Evolutionary conservation across 2,329 filamentous ascomycete genomes (phyloP).

Genomic region (Elsinoe fawcettii): DNA sequence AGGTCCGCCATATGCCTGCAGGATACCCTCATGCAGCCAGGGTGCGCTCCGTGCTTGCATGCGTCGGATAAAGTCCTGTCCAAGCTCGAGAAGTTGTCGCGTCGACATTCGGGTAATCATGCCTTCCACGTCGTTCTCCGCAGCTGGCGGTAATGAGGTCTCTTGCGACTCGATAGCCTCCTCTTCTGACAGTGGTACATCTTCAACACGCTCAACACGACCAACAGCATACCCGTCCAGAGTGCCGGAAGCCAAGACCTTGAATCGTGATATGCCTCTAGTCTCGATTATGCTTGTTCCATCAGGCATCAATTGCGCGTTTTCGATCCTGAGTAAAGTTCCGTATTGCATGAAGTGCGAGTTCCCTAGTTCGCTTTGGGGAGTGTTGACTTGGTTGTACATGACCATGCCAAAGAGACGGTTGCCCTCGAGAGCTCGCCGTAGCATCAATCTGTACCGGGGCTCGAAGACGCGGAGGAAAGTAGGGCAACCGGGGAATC

Average conservation of each 20-base stretch:
- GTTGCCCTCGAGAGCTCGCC: constrained; percentile 64
- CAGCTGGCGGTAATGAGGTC: constrained; percentile 33
- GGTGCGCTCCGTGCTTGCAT: constrained; percentile 62
- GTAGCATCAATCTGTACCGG: constrained; percentile 84
- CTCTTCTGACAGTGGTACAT: constrained; percentile 74
- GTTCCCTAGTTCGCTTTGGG: constrained; percentile 46
- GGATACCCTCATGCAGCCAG: constrained; percentile 66
- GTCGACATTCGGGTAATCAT: constrained; percentile 58
- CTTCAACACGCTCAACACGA: constrained; percentile 68
- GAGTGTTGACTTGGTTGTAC: constrained; percentile 49
- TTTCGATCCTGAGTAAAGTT: constrained; percentile 68
- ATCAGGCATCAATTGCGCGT: constrained; percentile 65
- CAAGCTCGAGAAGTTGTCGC: constrained; percentile 57
- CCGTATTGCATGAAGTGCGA: constrained; percentile 64
- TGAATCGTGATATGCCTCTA: constrained; percentile 68
- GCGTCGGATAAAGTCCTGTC: constrained; percentile 57
- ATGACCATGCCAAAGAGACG: constrained; percentile 80
- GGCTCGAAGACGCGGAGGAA: constrained; percentile 90
- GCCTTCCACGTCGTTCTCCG: constrained; percentile 25
- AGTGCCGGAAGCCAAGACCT: constrained; percentile 54
- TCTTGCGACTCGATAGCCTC: constrained; percentile 67
- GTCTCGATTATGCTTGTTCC: constrained; percentile 77
- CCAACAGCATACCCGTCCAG: constrained; percentile 73
- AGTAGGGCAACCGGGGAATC: constrained; percentile 75
- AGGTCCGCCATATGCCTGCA: constrained; percentile 67